A percentile compares a stretch with the other conserved stretches of the same genome.
These are phyloP conservation scores for Malus domestica DNA, from an alignment of 306 rosid species.

Conservation along the genomic window ASM211411v1 NC_041796.1:29475501-29476000, in stretches of 20 bases:
- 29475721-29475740: no score
- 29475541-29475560: neutral
- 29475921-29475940: neutral
- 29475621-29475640: neutral
- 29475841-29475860: neutral
- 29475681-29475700: no score
- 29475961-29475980: neutral
- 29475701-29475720: no score
- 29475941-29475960: neutral
- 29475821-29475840: no score
- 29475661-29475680: no score
- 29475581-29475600: neutral
- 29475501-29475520: neutral
- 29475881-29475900: neutral
- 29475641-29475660: no score
- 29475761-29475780: no score
- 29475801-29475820: no score
- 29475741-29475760: no score
- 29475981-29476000: no score
- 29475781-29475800: no score
- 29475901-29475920: neutral
- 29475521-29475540: neutral
- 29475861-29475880: neutral
- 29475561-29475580: neutral
- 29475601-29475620: neutral